phyloP scores from a whole-genome alignment of 106 monocot genomes.

The Dendrobium catenatum region DNA sequence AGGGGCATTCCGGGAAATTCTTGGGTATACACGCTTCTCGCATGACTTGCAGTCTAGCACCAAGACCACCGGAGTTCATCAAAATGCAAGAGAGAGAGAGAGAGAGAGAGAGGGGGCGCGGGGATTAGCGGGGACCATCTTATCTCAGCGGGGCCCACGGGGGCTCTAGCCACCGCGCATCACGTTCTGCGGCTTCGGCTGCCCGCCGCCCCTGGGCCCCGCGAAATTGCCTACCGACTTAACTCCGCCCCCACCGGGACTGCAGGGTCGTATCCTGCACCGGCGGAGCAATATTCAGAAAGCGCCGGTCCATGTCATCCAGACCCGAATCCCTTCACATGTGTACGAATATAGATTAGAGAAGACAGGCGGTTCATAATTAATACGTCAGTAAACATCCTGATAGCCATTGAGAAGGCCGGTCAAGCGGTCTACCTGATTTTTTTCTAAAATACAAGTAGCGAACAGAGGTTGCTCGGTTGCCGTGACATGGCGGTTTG shows the following conservation, averaged over 20 bases:
- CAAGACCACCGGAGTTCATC: not conserved
- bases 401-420: not conserved
- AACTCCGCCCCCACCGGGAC: not conserved
- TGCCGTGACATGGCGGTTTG: conserved; percentile 16
- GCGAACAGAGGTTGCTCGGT: conserved; percentile 36
- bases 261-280: conserved; percentile 1
- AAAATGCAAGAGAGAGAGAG: not conserved
- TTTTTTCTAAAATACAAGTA: conserved; percentile 15
- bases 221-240: not conserved
- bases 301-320: not conserved
- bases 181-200: conserved; percentile 1
- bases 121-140: not conserved
- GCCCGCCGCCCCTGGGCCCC: not conserved
- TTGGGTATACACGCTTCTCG: not conserved
- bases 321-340: conserved; percentile 13
- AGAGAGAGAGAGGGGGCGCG: not conserved
- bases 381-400: not conserved
- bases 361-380: not conserved
- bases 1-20: not conserved
- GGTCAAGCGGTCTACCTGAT: conserved; percentile 3
- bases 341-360: not conserved
- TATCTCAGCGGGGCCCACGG: not conserved
- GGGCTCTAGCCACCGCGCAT: not conserved
- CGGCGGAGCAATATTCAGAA: not conserved
- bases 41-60: not conserved